phyloP scores from a whole-genome alignment of 2,329 filamentous ascomycete genomes.

The Neonectria punicea region DNA sequence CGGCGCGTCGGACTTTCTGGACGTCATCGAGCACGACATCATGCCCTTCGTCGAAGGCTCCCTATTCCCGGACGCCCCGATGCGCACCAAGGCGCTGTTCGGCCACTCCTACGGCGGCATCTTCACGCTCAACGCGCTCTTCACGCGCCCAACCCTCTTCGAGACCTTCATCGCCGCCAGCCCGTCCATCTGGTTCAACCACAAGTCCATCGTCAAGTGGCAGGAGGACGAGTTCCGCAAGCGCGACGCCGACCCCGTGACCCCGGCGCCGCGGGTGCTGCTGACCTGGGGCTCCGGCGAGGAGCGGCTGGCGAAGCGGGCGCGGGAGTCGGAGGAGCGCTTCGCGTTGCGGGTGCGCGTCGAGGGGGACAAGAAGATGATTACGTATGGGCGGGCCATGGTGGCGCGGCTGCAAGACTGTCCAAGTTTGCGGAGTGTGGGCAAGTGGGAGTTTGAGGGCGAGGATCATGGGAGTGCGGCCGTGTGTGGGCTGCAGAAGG shows the following conservation, averaged over 20 bases:
- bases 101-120: conserved; percentile 62
- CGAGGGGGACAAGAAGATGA: conserved; percentile 30
- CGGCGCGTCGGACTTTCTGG: conserved; percentile 57
- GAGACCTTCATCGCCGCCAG: conserved; percentile 58
- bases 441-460: conserved; percentile 40
- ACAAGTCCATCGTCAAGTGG: conserved; percentile 50
- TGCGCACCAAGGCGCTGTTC: conserved; percentile 56
- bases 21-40: conserved; percentile 53
- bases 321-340: conserved; percentile 44
- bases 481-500: conserved; percentile 32
- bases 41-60: conserved; percentile 44
- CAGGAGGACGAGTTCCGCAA: conserved; percentile 43
- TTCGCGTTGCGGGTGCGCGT: conserved; percentile 41
- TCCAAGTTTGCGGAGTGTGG: conserved; percentile 30
- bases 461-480: conserved; percentile 43
- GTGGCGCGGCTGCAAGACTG: conserved; percentile 32
- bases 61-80: conserved; percentile 36
- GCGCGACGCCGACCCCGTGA: neutral
- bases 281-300: conserved; percentile 48
- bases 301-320: conserved; percentile 41
- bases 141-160: conserved; percentile 53
- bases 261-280: conserved; percentile 44
- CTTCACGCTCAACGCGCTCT: conserved; percentile 57
- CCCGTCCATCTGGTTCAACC: conserved; percentile 60
- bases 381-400: conserved; percentile 37